Base-by-base conservation (phyloP, 2,329 filamentous ascomycete genomes). In the Tolypocladium tropicale region DNA sequence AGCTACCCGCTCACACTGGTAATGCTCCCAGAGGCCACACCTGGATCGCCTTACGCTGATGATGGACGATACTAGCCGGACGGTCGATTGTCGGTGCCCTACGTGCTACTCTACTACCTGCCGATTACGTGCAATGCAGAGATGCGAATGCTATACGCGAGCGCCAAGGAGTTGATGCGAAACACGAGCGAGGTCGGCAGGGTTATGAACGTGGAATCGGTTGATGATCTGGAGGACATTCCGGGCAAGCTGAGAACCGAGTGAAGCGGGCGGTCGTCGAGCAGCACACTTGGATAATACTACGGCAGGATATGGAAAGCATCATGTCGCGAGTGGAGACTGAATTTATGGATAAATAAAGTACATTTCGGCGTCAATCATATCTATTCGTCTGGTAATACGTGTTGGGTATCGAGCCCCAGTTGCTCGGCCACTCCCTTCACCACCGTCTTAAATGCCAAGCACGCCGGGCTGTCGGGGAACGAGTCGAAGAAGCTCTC, bases 401-500 rank as follows among this genome's bases (percentile, higher is more conserved):
- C 75, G 53, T 76, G 72, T 52, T 81, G 72, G n/a, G 78, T 73
- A 61, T 86, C 76, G 56, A 88, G 73, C 3, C 85, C 85, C 60
- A 90, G 76, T 68, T 88, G 76, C 61, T 77, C 74, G 21, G 83
- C 84, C 53, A 96, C 78, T 52, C 82, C 81, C 65, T 81, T 83
- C 37, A 99, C 92, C 11, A 99, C 92, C 37, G 78, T 77, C 72
- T 84, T 86, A 58, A 99, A 82, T 3, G 93, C 92, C 62, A 80
- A 76, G 66, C 90, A 95, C 1, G 94, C 92, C 36, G 94, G 93
- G 62, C 90, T 96, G 64, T 97, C 92, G 0, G 93, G 90, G 70
- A 90, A 99, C 28, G 85, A 86, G 67, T 97, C 92, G 67, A 97
- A 89, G 72, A 95, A 99, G 72, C 91, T 96, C 81, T 99, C 94